A percentile compares a stretch with the other conserved stretches of the same genome.
These are phyloP conservation scores for Xylariomycetidae sp. DNA, from an alignment of 2,329 filamentous ascomycete species.

Conservation along the genomic window DNA sequence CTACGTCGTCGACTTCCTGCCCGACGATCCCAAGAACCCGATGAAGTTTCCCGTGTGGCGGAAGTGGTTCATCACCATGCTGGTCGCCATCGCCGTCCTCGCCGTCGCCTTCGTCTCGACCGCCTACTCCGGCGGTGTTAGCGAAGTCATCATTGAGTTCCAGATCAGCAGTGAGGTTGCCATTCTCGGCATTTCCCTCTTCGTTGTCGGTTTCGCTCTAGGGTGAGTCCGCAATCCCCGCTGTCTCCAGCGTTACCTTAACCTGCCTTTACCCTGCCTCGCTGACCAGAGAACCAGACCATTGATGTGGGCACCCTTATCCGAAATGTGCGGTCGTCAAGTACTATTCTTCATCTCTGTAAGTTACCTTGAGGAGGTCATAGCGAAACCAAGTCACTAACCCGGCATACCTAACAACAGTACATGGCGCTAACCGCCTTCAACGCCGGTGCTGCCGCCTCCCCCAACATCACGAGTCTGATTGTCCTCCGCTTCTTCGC, in stretches of 20 bases:
- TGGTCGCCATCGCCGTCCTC: constrained; percentile 61
- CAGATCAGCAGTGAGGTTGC: constrained; percentile 39
- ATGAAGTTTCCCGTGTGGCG: constrained; percentile 47
- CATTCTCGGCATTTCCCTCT: constrained; percentile 48
- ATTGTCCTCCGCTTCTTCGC: constrained; percentile 57
- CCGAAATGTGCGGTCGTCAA: constrained; percentile 54
- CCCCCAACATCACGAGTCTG: constrained; percentile 46
- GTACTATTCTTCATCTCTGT: constrained; percentile 46
- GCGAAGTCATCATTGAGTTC: constrained; percentile 50
- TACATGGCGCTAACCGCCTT: constrained; percentile 51
- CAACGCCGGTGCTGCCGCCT: constrained; percentile 48
- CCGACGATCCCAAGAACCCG: constrained; percentile 59
- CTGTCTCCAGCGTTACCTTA: too few relatives aligned
- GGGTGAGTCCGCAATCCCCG: constrained; percentile 42
- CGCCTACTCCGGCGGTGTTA: constrained; percentile 55
- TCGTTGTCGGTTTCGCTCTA: constrained; percentile 49
- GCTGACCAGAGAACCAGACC: constrained; percentile 28
- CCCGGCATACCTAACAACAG: constrained; percentile 3
- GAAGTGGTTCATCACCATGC: constrained; percentile 61
- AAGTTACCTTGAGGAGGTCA: constrained; percentile 6
- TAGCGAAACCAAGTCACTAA: not conserved
- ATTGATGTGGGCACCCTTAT: constrained; percentile 59
- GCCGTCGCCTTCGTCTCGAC: constrained; percentile 65
- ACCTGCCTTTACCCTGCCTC: constrained; percentile 49
- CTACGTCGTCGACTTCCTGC: constrained; percentile 61